Base-by-base conservation (phyloP, 176 grass and related monocot species). In the Eleusine indica region DNA sequence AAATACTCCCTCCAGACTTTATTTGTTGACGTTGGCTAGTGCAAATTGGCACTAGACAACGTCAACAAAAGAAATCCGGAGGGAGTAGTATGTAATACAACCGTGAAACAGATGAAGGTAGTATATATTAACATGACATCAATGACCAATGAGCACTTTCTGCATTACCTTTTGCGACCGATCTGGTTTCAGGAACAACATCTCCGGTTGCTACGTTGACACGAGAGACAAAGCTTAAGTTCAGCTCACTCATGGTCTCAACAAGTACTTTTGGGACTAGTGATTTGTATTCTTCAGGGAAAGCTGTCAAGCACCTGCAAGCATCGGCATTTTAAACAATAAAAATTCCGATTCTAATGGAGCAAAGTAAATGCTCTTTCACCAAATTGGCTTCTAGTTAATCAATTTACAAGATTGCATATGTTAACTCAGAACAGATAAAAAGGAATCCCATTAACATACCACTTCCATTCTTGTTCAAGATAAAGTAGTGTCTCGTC, bases 381-480 rank as follows among this genome's bases (percentile, higher is more conserved):
- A 13, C 76, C 77, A 72, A 80, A 43, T 2, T 71, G 19, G 17
- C 15, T 66, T 70, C 54, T 51, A n/a, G 6, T 84, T 15, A 64
- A 69, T 30, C 58, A 88, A 79, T 91, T 76, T 65, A 64, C 18
- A 80, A 76, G 10, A 18, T 18, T 38, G 10, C 39, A 46, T 58
- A 57, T 74, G 39, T 53, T 69, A 66, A 77, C 19, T 63, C 19
- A 51, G 17, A 92, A 68, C 4, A 60, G 57, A 88, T 64, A 84
- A 73, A 69, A 35, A 2, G 5, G 75, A 37, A 78, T 85, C 41
- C n/a, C 52, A 89, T n/a, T n/a, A 73, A 35, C 87, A 79, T 94
- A 99, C 97, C 97, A 99, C 72, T 99, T 99, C 93, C 93, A 96
- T 83, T 99, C 93, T 94, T 99, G 97, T 90, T 99, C 97, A 61